Conservation (phyloP, 2,329 filamentous ascomycete genomes). For the Claviceps pazoutovae region DNA sequence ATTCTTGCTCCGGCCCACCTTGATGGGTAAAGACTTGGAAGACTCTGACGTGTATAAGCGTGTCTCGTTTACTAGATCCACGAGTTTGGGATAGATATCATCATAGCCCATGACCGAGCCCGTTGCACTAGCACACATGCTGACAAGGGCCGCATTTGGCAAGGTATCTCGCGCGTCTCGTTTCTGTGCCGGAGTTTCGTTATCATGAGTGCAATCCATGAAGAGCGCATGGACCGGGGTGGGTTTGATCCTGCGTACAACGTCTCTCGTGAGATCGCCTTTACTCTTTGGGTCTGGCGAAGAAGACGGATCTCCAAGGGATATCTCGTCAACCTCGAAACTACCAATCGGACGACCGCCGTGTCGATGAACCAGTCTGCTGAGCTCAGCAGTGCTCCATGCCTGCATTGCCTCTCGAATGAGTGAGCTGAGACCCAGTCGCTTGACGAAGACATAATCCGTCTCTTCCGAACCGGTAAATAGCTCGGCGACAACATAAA, state of each 20-base stretch:
- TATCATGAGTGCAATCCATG: constrained; percentile 99
- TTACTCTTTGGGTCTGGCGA: constrained; percentile 17
- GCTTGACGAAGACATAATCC: constrained; percentile 91
- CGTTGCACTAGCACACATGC: constrained; percentile 88
- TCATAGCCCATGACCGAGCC: constrained; percentile 98
- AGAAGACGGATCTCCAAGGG: constrained; percentile 38
- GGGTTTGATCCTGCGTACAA: constrained; percentile 70
- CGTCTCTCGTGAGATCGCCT: constrained; percentile 36
- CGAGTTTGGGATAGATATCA: constrained; percentile 81
- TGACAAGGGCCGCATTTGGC: constrained; percentile 83
- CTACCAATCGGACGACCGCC: constrained; percentile 91
- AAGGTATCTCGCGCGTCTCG: constrained; percentile 87
- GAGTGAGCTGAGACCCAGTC: constrained; percentile 76
- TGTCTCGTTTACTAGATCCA: constrained; percentile 88
- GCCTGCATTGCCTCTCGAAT: constrained; percentile 98
- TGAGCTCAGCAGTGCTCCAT: constrained; percentile 89
- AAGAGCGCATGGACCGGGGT: constrained; percentile 85
- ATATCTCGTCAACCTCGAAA: constrained; percentile 84
- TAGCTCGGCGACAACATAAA: constrained; percentile 87
- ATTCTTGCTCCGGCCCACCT: constrained; percentile 55
- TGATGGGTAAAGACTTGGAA: constrained; percentile 44
- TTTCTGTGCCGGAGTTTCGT: constrained; percentile 91
- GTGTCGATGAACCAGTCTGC: constrained; percentile 82
- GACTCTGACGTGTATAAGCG: constrained; percentile 68
- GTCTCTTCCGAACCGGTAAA: constrained; percentile 93